A percentile compares a stretch with the other conserved stretches of the same genome.
Conservation (phyloP, 345 rosid genomes). For the Populus simonii region DNA sequence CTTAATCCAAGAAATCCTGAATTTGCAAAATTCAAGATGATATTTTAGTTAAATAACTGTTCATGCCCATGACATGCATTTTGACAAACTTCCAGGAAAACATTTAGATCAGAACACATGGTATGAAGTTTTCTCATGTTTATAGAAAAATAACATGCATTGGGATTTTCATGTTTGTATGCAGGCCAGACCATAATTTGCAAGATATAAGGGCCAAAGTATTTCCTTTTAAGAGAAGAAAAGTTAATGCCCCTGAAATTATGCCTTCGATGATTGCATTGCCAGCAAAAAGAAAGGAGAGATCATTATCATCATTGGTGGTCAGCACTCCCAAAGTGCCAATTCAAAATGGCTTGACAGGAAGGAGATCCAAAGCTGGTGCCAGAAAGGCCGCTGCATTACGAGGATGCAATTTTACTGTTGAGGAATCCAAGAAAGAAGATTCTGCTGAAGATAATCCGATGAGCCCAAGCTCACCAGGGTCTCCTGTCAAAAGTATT, state of each 20-base stretch:
- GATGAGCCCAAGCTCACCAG: slow-evolving; percentile 70
- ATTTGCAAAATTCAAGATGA: background rate
- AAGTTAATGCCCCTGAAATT: slow-evolving; percentile 58
- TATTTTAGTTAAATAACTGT: background rate
- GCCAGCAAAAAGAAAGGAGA: slow-evolving; percentile 87
- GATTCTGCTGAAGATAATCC: slow-evolving; percentile 41
- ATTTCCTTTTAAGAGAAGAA: slow-evolving; percentile 74
- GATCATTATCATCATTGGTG: slow-evolving; percentile 90
- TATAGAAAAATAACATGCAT: background rate
- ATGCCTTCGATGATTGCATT: slow-evolving; percentile 47
- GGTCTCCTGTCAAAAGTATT: slow-evolving; percentile 46
- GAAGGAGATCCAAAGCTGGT: slow-evolving; percentile 64
- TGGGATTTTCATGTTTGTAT: slow-evolving; percentile 8
- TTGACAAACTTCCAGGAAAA: background rate
- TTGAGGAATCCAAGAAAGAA: slow-evolving; percentile 54
- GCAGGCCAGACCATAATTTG: slow-evolving; percentile 80
- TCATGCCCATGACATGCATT: background rate
- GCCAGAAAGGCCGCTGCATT: slow-evolving; percentile 49
- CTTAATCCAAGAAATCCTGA: background rate
- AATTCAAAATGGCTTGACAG: slow-evolving; percentile 58
- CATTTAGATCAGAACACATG: background rate
- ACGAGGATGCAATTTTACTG: slow-evolving; percentile 44
- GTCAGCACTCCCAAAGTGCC: slow-evolving; percentile 76
- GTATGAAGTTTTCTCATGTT: background rate
- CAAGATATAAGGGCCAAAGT: slow-evolving; percentile 87